Evolutionary conservation across 2,329 filamentous ascomycete genomes (phyloP).

Genomic region (Dactylonectria macrodidyma): DNA sequence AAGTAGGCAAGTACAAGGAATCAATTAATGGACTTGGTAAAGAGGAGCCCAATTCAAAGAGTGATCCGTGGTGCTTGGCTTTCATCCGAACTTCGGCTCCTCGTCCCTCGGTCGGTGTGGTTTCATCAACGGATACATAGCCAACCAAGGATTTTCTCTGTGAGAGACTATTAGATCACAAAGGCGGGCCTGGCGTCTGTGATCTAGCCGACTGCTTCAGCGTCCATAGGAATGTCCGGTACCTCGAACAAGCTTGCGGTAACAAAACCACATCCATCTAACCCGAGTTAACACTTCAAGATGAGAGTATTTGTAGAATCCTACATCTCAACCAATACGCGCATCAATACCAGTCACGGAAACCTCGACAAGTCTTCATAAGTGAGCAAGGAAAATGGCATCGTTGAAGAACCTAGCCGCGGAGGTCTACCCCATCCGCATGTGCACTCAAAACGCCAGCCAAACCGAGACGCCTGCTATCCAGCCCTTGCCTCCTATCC

Average conservation of each 20-base stretch:
- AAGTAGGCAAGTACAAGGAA: background rate
- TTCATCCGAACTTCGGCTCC: background rate
- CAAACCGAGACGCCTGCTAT: conserved; percentile 38
- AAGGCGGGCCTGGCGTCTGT: no score
- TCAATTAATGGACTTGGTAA: background rate
- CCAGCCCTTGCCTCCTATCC: conserved; percentile 28
- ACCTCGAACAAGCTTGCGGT: background rate
- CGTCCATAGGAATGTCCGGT: no score
- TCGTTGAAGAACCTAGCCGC: conserved; percentile 42
- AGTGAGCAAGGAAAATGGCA: conserved; percentile 40
- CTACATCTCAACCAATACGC: no score
- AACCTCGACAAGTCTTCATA: background rate
- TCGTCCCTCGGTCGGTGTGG: background rate
- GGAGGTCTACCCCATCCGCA: conserved; percentile 43
- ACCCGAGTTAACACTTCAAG: no score
- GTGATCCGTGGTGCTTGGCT: background rate
- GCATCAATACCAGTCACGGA: background rate
- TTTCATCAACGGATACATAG: no score
- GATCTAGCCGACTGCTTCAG: no score
- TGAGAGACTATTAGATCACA: no score
- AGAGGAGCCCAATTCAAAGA: background rate
- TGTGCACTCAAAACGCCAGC: conserved; percentile 40
- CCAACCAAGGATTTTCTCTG: no score
- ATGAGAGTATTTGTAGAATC: no score
- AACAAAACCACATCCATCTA: no score